Conservation (phyloP, 2,329 filamentous ascomycete genomes). For the Aspergillus latus region DNA sequence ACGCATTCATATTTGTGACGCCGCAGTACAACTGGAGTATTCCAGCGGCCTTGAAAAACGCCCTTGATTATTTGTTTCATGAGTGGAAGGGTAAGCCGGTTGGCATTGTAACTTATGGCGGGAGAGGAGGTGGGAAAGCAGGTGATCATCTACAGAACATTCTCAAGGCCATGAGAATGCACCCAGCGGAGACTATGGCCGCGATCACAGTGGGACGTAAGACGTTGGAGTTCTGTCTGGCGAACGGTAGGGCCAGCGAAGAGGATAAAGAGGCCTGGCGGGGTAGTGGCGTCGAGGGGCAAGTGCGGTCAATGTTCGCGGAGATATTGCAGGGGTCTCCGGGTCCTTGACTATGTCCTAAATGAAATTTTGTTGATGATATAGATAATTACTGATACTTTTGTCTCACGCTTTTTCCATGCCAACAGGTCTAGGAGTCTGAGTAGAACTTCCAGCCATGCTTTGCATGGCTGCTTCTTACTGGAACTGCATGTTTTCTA, state of each 20-base stretch:
- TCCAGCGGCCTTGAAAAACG: constrained; percentile 59
- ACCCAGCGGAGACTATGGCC: constrained; percentile 26
- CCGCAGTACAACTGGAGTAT: constrained; percentile 58
- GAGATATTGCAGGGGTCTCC: not conserved
- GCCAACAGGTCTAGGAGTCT: no score
- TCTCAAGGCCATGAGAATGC: constrained; percentile 36
- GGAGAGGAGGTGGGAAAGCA: constrained; percentile 41
- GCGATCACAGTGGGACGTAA: constrained; percentile 63
- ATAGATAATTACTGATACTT: no score
- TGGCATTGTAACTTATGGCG: constrained; percentile 57
- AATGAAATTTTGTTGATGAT: no score
- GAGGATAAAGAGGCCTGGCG: not conserved
- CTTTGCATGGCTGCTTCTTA: no score
- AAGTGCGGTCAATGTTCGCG: not conserved
- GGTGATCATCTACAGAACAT: constrained; percentile 37
- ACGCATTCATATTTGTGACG: constrained; percentile 45
- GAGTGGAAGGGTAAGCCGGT: constrained; percentile 60
- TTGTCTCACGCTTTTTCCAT: no score
- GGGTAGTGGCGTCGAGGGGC: not conserved
- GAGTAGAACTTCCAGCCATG: no score
- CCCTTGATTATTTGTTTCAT: constrained; percentile 61
- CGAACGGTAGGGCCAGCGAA: not conserved
- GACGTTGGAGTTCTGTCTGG: constrained; percentile 43
- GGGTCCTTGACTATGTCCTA: no score
- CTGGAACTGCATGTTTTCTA: no score